Evolutionary conservation across 495 filamentous ascomycete genomes (phyloP).

Genomic region (Xylaria curta): DNA sequence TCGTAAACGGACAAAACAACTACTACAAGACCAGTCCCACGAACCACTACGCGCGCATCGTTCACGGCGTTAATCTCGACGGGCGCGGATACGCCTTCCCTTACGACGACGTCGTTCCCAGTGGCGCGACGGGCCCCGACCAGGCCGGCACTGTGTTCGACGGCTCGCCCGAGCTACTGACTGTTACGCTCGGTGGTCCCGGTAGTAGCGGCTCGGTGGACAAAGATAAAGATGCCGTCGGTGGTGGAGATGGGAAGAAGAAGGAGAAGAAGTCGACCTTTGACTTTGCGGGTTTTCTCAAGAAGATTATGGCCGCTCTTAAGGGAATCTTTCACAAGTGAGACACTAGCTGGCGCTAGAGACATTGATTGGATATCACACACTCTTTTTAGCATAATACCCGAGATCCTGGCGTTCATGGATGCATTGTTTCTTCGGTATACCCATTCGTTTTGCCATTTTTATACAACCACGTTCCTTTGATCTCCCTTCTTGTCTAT

Average conservation of each 20-base stretch:
- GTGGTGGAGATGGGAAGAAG: constrained; percentile 12
- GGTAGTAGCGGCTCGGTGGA: constrained; percentile 15
- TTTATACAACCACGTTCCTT: neutral
- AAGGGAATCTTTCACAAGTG: constrained; percentile 20
- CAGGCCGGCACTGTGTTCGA: constrained; percentile 70
- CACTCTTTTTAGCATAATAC: neutral
- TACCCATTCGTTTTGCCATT: constrained; percentile 14
- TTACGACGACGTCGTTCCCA: constrained; percentile 75
- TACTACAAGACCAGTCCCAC: constrained; percentile 66
- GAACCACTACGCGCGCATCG: constrained; percentile 74
- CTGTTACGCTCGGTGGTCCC: constrained; percentile 68
- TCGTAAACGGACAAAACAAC: constrained; percentile 19
- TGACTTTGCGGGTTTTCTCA: constrained; percentile 9
- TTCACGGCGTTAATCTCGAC: constrained; percentile 68
- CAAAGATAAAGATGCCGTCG: neutral
- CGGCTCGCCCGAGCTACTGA: constrained; percentile 61
- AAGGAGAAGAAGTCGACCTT: constrained; percentile 17
- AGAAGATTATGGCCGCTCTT: constrained; percentile 11
- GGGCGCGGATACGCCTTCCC: constrained; percentile 76
- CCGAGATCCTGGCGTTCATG: neutral
- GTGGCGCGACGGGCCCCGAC: constrained; percentile 55
- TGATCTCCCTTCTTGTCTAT: neutral
- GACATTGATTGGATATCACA: neutral
- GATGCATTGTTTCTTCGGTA: constrained; percentile 4
- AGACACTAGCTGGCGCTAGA: neutral